Evolutionary conservation across 345 rosid genomes (phyloP), one percentile per base, ranked within the genome.

Genomic region (Ricinus communis): DNA sequence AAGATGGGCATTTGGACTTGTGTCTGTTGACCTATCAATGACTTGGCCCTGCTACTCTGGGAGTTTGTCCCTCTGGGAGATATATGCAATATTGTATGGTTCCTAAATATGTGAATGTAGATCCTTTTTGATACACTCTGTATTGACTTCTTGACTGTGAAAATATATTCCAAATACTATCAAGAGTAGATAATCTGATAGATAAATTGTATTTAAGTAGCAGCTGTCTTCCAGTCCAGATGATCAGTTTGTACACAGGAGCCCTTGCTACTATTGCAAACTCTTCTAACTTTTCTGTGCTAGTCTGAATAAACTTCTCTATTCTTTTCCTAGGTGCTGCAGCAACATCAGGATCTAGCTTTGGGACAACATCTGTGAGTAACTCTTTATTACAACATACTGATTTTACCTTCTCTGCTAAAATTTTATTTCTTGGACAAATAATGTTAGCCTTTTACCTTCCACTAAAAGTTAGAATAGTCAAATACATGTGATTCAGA

Each of bases 331-430:
- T 82, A 92, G 98, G 90, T 72, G 62, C 82, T 74, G 82, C 88
- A 74, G 79, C 86, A 3, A 88, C 84, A 27, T 89, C 94, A 38
- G 97, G 96, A 36, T 83, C 98, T 78, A 95, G 97, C 88, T 90
- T 95, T 45, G 93, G 96, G 70, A 71, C 88, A 71, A 54, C 81
- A 70, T 76, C 89, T 11, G 99, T 95, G 79, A 89, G 99, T 85
- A 75, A 67, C 62, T 53, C 19, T 43, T 60, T 49, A n/a, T 70
- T 30, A 24, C 27, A 8, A 9, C 12, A 70, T 22, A 31, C 27
- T 49, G 1, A 31, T n/a, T 58, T 65, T 3, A 18, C 21, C 21
- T 22, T 28, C 36, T 55, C 27, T 22, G 21, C 2, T 0, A 16
- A 13, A 8, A 5, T 6, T 51, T 16, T 46, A 14, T 33, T 25